Evolutionary conservation across 2,329 filamentous ascomycete species (phyloP), one percentile per base, ranked within the genome.

Genomic region (Paraphaeosphaeria minitans): DNA sequence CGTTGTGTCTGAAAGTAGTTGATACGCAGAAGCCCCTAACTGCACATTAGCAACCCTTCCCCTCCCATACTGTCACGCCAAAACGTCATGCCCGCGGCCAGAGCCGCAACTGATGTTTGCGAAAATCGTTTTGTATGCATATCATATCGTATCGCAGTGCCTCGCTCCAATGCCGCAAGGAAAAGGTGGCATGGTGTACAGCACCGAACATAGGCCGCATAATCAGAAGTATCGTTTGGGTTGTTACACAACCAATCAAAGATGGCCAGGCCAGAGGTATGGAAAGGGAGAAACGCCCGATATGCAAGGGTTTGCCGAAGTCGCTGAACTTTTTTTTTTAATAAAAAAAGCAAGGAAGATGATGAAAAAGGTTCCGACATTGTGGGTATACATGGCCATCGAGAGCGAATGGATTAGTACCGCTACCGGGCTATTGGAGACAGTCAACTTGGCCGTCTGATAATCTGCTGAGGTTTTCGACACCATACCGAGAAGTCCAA

Each of bases 291-390:
- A 21, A 56, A 59, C 53, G 57, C 55, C 55, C 59, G 24, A 46
- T 58, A 61, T 61, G 59, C 58, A 60, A 54, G 46, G 41, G 22
- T 43, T 53, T n/a, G 50, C 51, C 51, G 45, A 54, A 57, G 50
- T 41, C 55, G 59, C 24, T 55, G 35, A 46, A 49, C 42, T 55
- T 57, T 60, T 57, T 45, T 31, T 31, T 31, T 31, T 31, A 6
- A 6, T 31, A 6, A 6, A 10, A 48, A 53, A 46, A 19, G 46
- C 27, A 52, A n/a, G 27, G n/a, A 56, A 56, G 45, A 41, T 39
- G 29, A 14, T 24, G 43, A 35, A 41, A 43, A 31, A 51, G 48
- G 57, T 33, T 27, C 22, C 54, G 39, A 16, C 5, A 43, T 46
- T 21, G 31, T 10, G 39, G 48, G 19, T 57, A 37, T 55, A 55